phyloP scores from a whole-genome alignment of 345 rosid species.

The Abelmoschus esculentus region DNA sequence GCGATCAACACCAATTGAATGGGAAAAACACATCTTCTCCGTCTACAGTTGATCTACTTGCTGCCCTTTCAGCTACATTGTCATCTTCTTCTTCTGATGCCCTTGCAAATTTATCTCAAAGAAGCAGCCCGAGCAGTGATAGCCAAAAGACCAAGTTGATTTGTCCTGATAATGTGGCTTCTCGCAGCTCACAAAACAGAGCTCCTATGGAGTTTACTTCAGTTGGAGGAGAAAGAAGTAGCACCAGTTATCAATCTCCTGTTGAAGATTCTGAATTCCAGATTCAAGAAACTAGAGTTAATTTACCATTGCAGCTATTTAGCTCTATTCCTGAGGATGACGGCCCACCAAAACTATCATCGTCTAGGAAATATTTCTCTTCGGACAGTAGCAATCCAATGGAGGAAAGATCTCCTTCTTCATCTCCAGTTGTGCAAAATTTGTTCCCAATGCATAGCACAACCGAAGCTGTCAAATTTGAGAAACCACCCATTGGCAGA shows the following conservation, averaged over 20 bases:
- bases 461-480: constrained; percentile 45
- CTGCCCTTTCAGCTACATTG: constrained; percentile 62
- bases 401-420: constrained; percentile 67
- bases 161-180: constrained; percentile 30
- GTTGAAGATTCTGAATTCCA: constrained; percentile 66
- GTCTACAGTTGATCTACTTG: constrained; percentile 65
- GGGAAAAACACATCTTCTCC: constrained; percentile 38
- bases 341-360: constrained; percentile 58
- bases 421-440: constrained; percentile 68
- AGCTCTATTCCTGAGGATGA: constrained; percentile 63
- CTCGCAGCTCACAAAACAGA: constrained; percentile 35
- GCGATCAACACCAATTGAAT: constrained; percentile 36
- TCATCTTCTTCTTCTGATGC: constrained; percentile 59
- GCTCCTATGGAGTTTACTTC: constrained; percentile 36
- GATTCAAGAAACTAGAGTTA: constrained; percentile 44
- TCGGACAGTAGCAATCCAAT: constrained; percentile 84
- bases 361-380: constrained; percentile 76
- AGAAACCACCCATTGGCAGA: constrained; percentile 31
- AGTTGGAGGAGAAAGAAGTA: constrained; percentile 56
- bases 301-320: constrained; percentile 69
- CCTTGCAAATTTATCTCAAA: constrained; percentile 46
- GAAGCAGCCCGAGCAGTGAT: constrained; percentile 55
- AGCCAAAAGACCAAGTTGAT: constrained; percentile 48
- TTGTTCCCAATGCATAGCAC: constrained; percentile 68
- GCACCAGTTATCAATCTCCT: constrained; percentile 64